Base-by-base conservation (phyloP, 208 protist species). In the Leptomonas pyrrhocoris region DNA sequence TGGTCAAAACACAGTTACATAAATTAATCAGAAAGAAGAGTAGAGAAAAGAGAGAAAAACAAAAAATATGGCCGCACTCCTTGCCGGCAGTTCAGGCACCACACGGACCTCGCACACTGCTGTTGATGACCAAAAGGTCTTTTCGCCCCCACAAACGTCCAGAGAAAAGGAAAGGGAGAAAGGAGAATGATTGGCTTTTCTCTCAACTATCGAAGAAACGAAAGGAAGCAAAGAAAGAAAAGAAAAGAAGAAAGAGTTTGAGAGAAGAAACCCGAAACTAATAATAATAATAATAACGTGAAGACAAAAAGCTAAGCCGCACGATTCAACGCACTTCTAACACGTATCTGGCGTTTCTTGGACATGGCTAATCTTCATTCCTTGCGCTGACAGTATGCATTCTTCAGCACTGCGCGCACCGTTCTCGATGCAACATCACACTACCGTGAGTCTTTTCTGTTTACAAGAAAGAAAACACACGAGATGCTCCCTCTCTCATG, bases 311-410 rank as follows among this genome's bases (percentile, higher is more conserved):
- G 49, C 40, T 59, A 49, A 57, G 49, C 48, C 50, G 43, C 53
- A 70, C 64, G 40, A 50, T 4, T 68, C 62, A 68, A 28, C 46
- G 50, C 62, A 68, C 43, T 55, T 65, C 60, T 53, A 55, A n/a
- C 2, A 30, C 43, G 43, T 43, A 55, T 65, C 60, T 43, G 43
- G 60, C 18, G 46, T 65, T 30, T 65, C 46, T 65, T 65, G 60
- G 60, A 55, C 60, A 30, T 6, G 43, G 18, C 16, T 19, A 25
- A 60, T 18, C 28, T n/a, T 67, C 18, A n/a, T 30, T n/a, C 25
- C 28, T 28, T 68, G 3, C 16, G 43, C 11, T n/a, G 5, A n/a
- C 18, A 19, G 3, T 48, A 15, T 21, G 16, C 16, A 19, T 43
- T 58, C 25, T 43, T 28, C 38, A 12, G 1, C 19, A 15, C 43